These are phyloP conservation scores for Dipteronia dyeriana DNA, from an alignment of 345 rosid genomes.

Conservation along the genomic window DNA sequence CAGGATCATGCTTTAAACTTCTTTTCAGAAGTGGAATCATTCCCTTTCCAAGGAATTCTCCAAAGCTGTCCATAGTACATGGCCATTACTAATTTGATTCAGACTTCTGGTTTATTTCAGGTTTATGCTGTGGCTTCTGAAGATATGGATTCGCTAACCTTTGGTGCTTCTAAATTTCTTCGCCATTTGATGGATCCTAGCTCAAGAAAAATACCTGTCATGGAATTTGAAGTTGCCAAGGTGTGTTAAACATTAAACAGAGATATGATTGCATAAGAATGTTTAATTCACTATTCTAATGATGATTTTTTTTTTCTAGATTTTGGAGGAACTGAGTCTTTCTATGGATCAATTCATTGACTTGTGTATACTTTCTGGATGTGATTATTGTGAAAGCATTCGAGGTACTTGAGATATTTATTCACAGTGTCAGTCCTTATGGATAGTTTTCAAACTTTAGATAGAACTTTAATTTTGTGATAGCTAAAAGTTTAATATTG, in stretches of 20 bases:
- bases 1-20: no score
- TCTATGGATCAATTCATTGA: constrained; percentile 96
- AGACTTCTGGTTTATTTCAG: constrained; percentile 36
- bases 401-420: constrained; percentile 52
- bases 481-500: neutral
- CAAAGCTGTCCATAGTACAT: no score
- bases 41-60: no score
- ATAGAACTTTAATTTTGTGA: constrained; percentile 10
- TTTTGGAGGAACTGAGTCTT: constrained; percentile 81
- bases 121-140: constrained; percentile 98
- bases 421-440: neutral
- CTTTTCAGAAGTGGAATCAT: no score
- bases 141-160: constrained; percentile 98
- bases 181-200: constrained; percentile 98
- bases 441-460: neutral
- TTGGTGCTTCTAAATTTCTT: constrained; percentile 92
- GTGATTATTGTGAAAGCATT: constrained; percentile 97
- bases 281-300: constrained; percentile 19
- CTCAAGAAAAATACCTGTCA: constrained; percentile 86
- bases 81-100: no score
- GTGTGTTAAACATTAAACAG: constrained; percentile 34
- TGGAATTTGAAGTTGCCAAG: constrained; percentile 91
- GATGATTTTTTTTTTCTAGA: constrained; percentile 40
- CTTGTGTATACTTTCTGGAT: constrained; percentile 93
- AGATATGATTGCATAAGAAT: constrained; percentile 1